Conservation (phyloP, 1,139 yeast genomes). For the Tardiomyces digboiensis region DNA sequence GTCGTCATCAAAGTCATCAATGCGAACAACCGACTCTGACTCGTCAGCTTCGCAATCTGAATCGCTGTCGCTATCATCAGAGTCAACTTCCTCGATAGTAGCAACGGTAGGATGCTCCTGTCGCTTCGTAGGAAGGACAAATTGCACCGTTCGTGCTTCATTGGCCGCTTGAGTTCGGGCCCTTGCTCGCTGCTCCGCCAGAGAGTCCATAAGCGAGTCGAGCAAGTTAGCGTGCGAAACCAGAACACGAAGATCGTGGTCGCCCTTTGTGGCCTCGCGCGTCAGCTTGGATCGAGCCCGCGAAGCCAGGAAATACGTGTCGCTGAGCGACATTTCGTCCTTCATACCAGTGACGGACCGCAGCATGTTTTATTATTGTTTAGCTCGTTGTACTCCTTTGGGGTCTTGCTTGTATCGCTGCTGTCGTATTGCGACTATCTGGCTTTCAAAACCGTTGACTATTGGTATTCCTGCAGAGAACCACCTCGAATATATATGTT, state of each 20-base stretch:
- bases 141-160: constrained; percentile 2
- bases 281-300: constrained; percentile 62
- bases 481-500: not conserved
- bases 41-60: constrained; percentile 1
- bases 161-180: constrained; percentile 4
- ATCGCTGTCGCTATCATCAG: constrained; percentile 2
- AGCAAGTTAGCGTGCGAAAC: constrained; percentile 73
- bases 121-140: constrained; percentile 2
- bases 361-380: not conserved
- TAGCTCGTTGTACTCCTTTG: not conserved
- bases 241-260: constrained; percentile 49
- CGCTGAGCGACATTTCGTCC: constrained; percentile 31
- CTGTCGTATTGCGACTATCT: no score
- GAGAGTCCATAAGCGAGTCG: constrained; percentile 52
- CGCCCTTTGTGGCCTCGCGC: constrained; percentile 52
- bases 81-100: constrained; percentile 1
- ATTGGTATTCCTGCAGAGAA: no score
- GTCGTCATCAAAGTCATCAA: not conserved
- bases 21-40: constrained; percentile 1
- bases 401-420: not conserved
- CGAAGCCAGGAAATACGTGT: constrained; percentile 57
- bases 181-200: constrained; percentile 12
- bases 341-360: not conserved
- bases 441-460: no score
- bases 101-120: constrained; percentile 2